Conservation (phyloP, 768 basidiomycete genomes). For the Russula foetens region DNA sequence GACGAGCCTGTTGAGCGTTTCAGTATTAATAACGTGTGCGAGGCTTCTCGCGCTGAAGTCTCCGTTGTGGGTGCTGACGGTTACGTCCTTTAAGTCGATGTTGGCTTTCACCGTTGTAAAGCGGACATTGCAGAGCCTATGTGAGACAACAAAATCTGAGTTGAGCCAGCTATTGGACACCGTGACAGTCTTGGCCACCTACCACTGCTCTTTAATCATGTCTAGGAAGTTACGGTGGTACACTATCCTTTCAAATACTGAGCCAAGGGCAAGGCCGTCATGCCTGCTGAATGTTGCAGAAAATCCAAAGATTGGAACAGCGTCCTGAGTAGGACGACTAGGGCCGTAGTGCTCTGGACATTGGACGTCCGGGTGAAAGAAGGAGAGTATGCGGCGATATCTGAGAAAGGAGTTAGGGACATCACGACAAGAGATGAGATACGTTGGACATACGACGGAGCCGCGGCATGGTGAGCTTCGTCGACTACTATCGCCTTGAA, state of each 20-base stretch:
- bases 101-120: constrained; percentile 78
- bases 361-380: constrained; percentile 64
- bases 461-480: constrained; percentile 94
- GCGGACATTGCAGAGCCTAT: constrained; percentile 75
- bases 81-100: constrained; percentile 60
- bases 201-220: constrained; percentile 94
- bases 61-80: constrained; percentile 56
- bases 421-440: background rate
- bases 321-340: constrained; percentile 24
- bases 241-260: constrained; percentile 85
- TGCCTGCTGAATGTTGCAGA: constrained; percentile 92
- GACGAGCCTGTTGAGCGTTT: constrained; percentile 65
- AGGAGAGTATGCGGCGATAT: constrained; percentile 76
- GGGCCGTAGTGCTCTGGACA: constrained; percentile 39
- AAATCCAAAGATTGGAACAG: constrained; percentile 86
- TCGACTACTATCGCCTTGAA: constrained; percentile 81
- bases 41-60: constrained; percentile 80
- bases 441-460: constrained; percentile 58
- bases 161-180: background rate
- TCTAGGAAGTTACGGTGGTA: constrained; percentile 87
- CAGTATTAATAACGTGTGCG: constrained; percentile 75
- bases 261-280: constrained; percentile 82
- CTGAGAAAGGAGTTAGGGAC: constrained; percentile 28
- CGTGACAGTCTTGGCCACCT: constrained; percentile 11
- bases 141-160: background rate